Evolutionary conservation across 805 yeast species (phyloP).

Genomic region (Ogataea dorogensis): DNA sequence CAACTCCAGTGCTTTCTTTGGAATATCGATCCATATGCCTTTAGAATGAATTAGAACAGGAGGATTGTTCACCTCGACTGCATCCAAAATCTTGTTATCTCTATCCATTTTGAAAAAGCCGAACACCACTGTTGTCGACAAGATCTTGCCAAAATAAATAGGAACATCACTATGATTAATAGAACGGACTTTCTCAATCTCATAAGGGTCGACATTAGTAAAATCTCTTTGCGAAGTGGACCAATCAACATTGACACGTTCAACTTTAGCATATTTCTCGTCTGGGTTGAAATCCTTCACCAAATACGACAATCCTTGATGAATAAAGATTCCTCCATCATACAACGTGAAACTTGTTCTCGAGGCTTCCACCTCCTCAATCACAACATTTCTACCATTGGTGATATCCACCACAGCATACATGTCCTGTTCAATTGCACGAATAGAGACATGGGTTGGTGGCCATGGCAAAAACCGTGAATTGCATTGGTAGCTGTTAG

Average conservation of each 20-base stretch:
- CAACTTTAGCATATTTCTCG: slow-evolving; percentile 78
- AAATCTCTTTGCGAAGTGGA: slow-evolving; percentile 86
- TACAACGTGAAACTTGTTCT: slow-evolving; percentile 88
- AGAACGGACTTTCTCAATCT: slow-evolving; percentile 63
- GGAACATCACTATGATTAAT: slow-evolving; percentile 52
- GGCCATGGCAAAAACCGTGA: slow-evolving; percentile 80
- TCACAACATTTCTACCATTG: slow-evolving; percentile 66
- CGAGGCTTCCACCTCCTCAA: slow-evolving; percentile 87
- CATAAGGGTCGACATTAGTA: slow-evolving; percentile 87
- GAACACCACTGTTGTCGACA: slow-evolving; percentile 75
- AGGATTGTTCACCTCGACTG: slow-evolving; percentile 88
- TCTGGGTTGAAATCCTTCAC: slow-evolving; percentile 82
- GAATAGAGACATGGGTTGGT: slow-evolving; percentile 64
- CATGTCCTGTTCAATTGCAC: slow-evolving; percentile 79
- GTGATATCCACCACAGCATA: slow-evolving; percentile 92
- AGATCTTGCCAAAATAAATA: slow-evolving; percentile 71
- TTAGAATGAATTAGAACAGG: slow-evolving; percentile 67
- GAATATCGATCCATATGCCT: slow-evolving; percentile 93
- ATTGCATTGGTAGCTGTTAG: slow-evolving; percentile 52
- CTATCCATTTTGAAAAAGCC: slow-evolving; percentile 89
- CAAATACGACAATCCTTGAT: slow-evolving; percentile 88
- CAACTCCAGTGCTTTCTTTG: slow-evolving; percentile 57
- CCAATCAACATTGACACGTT: slow-evolving; percentile 92
- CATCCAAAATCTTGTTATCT: slow-evolving; percentile 78
- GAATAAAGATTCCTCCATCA: slow-evolving; percentile 89